Evolutionary conservation across 2,329 filamentous ascomycete species (phyloP).

Genomic region (Diplodia scrobiculata): DNA sequence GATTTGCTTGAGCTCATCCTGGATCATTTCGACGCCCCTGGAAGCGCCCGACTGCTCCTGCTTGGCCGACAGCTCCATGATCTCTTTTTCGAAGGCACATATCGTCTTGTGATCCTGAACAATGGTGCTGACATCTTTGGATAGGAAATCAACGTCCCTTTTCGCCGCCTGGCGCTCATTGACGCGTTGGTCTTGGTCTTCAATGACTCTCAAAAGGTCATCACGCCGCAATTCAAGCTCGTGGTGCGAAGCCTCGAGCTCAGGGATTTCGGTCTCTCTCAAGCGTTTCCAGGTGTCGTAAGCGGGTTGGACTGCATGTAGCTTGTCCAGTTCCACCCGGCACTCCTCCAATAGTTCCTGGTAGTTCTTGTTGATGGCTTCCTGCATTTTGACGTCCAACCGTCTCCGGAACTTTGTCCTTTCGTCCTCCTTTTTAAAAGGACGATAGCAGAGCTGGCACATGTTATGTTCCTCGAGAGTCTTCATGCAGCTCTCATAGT

Average conservation of each 20-base stretch:
- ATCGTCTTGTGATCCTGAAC: slow-evolving; percentile 72
- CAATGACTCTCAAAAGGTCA: slow-evolving; percentile 48
- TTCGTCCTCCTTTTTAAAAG: slow-evolving; percentile 62
- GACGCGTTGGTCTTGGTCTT: slow-evolving; percentile 68
- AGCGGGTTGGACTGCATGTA: slow-evolving; percentile 59
- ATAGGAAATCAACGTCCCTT: slow-evolving; percentile 73
- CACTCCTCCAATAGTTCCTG: slow-evolving; percentile 64
- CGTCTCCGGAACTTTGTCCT: slow-evolving; percentile 67
- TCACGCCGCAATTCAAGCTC: slow-evolving; percentile 50
- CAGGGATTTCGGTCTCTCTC: slow-evolving; percentile 67
- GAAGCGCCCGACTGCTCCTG: slow-evolving; percentile 67
- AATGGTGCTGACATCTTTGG: slow-evolving; percentile 76
- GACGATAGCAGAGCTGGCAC: slow-evolving; percentile 74
- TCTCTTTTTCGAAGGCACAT: slow-evolving; percentile 68
- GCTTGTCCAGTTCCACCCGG: slow-evolving; percentile 59
- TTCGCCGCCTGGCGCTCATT: slow-evolving; percentile 64
- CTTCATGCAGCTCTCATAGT: slow-evolving; percentile 69
- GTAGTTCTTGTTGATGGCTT: slow-evolving; percentile 58
- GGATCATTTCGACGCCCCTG: slow-evolving; percentile 79
- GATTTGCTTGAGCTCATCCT: slow-evolving; percentile 69
- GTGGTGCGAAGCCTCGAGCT: slow-evolving; percentile 64
- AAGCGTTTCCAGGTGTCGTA: slow-evolving; percentile 76
- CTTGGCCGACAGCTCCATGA: slow-evolving; percentile 72
- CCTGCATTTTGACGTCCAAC: slow-evolving; percentile 60
- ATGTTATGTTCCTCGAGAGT: slow-evolving; percentile 67